Base-by-base conservation (phyloP, 129 eudicot genomes). In the Chrysanthemum makinoi region DNA sequence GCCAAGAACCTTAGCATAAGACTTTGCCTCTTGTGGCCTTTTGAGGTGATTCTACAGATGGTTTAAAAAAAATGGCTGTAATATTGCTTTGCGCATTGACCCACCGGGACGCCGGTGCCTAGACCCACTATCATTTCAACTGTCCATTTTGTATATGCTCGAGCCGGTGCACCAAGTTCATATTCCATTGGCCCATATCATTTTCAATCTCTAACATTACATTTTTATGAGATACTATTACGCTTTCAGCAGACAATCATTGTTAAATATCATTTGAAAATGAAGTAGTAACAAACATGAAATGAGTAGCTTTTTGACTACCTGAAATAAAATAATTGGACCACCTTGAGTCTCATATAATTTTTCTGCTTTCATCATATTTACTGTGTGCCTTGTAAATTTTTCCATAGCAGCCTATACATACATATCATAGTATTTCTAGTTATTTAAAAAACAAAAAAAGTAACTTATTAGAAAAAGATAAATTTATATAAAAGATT, bases 291-390 rank as follows among this genome's bases (percentile, higher is more conserved):
- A 30, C 59, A 6, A 18, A 3, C 11, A 6, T 57, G 57, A 61
- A 70, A 65, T 28, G 78, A 43, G 72, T 71, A 30, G 61, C 13
- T 66, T 78, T 76, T 79, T 77, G 18, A 64, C 28, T 84, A 95
- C 99, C 99, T 95, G 99, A 53, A 97, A 95, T 73, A 95, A 72
- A 53, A 95, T 95, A 62, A 95, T 95, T 44, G 99, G 99, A 74
- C 99, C 99, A 30, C 99, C 99, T 72, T 95, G 99, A 56, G 99
- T 65, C 65, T 88, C 88, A 68, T 83, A 95, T 33, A 95, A 52
- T 49, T 77, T 75, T 70, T 88, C 91, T 55, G 86, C 97, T 81
- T 95, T 95, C 99, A 95, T 95, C 96, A 95, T 87, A 65, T 88
- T 80, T 81, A 95, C 99, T 79, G 90, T 95, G 83, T 95, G 94